Base-by-base conservation (phyloP, 345 rosid genomes). In the Hibiscus trionum region DNA sequence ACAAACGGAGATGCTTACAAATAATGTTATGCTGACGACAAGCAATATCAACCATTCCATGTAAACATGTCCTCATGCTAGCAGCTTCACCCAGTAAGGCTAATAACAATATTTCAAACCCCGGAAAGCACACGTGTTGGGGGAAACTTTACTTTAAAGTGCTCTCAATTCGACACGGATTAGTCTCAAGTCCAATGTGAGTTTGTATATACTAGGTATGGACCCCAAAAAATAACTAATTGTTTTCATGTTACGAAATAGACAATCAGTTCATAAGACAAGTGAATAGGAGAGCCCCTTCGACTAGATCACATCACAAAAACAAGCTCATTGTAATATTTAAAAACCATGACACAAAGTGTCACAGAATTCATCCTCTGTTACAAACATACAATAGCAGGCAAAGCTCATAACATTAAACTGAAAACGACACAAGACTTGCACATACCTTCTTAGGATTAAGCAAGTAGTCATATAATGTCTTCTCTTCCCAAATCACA, bases 361-460 rank as follows among this genome's bases (percentile, higher is more conserved):
- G 8, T 50, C 19, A 50, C 19, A 16, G 7, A 50, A 50, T 50
- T n/a, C 56, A 50, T 15, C 16, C 17, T 50, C 17, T 7, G 1
- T 16, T 46, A 64, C 67, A 10, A 65, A 12, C 53, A 42, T 42
- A 64, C 10, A 39, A 19, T 21, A 65, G n/a, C 21, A 50, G 12
- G 14, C 58, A 49, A 66, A 66, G 31, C 57, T 47, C 21, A 66
- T 4, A 26, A 0, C 57, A 26, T 46, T 17, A 19, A 10, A 62
- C 44, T 1, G 11, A 19, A 55, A 21, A 50, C 16, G 11, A 24
- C 10, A 6, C 59, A 33, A 10, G 29, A 29, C 10, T 21, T 26
- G 9, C 49, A 7, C 21, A 9, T 77, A 93, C 94, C 97, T 93
- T 91, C 86, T 86, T 91, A 0, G 93, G 98, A 77, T 91, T 91